Base-by-base conservation (phyloP, 257 asterid genomes). In the Penstemon eatonii region DNA sequence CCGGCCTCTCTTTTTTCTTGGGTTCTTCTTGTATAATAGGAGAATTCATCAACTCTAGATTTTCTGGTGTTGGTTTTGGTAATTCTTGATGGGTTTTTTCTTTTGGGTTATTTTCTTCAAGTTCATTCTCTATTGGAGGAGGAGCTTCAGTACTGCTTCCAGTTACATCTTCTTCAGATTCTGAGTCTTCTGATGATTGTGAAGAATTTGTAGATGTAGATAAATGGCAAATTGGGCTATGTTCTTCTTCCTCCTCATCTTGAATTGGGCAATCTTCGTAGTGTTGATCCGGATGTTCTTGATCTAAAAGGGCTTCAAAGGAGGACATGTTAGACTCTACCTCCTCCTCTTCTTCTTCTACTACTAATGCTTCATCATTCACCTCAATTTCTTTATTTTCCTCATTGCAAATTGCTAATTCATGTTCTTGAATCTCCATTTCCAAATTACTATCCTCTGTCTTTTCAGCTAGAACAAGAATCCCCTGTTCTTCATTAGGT, bases 301-400 rank as follows among this genome's bases (percentile, higher is more conserved):
- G 84, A 56, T 76, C 86, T 5, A 83, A 62, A 50, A 76, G 83
- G 60, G 68, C 82, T 74, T 86, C 96, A 67, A 75, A 79, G 33
- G 85, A 74, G 15, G 79, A 69, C 82, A 82, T 69, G 42, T 81
- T 80, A 4, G 88, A 70, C 73, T 84, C 95, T 0, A 71, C 80
- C 55, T 85, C 89, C 43, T 79, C 85, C 12, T 65, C 76, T 9
- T 36, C 71, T 41, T 52, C 72, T 36, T 54, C 61, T 47, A 64
- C 65, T 62, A 53, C 73, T 46, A 66, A 39, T 15, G 60, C 54
- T 10, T 39, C 46, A 39, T 59, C 37, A 60, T 56, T 65, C 8
- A 7, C 68, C 3, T 33, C 18, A 67, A 18, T 8, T 40, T 46
- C 73, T 8, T 25, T 10, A 25, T 19, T 45, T 44, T 40, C 65